Conservation (phyloP, 2,329 filamentous ascomycete species). For the Ceratocystis cubensis region DNA sequence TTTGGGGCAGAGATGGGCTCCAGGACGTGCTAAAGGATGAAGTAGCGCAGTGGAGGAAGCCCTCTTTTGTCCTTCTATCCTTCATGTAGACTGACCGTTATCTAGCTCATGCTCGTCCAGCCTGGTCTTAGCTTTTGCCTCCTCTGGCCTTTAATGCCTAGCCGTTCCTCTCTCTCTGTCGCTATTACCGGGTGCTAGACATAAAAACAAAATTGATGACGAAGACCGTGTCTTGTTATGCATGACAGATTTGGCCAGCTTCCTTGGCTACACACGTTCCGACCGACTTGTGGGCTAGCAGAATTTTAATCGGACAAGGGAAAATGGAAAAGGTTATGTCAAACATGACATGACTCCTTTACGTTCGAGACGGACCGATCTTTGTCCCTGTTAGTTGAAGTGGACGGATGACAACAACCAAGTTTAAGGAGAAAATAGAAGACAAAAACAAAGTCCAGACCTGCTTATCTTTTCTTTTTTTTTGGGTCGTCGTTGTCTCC, state of each 20-base stretch:
- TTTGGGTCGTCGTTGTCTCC: background rate
- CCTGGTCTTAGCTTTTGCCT: background rate
- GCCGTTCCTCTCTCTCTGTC: background rate
- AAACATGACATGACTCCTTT: conserved; percentile 2
- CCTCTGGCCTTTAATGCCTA: background rate
- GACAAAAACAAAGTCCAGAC: background rate
- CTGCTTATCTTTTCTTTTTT: background rate
- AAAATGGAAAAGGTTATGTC: background rate
- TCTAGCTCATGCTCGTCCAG: background rate
- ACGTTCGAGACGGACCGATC: background rate
- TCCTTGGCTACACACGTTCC: background rate
- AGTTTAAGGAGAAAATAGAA: background rate
- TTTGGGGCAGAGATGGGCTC: background rate
- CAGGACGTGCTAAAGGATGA: background rate
- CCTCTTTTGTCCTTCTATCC: background rate
- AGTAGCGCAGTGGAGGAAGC: background rate
- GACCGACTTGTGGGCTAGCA: background rate
- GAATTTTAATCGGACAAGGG: background rate
- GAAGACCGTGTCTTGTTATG: background rate
- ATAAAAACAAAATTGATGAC: background rate
- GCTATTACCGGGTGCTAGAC: conserved; percentile 1
- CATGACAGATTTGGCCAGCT: background rate
- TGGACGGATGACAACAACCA: background rate
- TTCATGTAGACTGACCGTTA: background rate
- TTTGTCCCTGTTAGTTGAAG: background rate